These are phyloP conservation scores for Colletotrichum paranaense DNA, from an alignment of 2,329 filamentous ascomycete genomes.

Conservation along the genomic window DNA sequence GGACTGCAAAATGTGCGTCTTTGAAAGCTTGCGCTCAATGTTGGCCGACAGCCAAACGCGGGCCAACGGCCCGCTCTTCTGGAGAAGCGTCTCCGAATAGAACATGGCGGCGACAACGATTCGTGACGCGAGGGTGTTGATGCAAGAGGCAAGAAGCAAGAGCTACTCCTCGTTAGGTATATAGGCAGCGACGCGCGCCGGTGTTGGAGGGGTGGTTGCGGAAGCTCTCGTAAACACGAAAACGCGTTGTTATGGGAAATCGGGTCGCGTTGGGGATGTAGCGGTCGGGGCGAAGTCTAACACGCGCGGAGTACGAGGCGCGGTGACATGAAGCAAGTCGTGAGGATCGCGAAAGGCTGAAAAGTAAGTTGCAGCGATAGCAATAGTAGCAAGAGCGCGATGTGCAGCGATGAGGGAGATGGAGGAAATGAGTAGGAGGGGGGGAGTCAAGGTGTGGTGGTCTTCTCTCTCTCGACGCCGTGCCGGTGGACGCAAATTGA, in stretches of 20 bases:
- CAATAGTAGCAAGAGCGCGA: conserved; percentile 32
- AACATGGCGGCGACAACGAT: conserved; percentile 76
- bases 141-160: conserved; percentile 14
- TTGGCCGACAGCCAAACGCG: conserved; percentile 99
- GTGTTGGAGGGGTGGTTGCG: conserved; percentile 23
- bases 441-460: conserved; percentile 34
- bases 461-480: conserved; percentile 33
- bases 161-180: conserved; percentile 26
- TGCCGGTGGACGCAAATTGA: conserved; percentile 36
- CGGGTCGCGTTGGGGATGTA: conserved; percentile 33
- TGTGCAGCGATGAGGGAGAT: conserved; percentile 34
- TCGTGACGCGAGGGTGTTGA: background rate
- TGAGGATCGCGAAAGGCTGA: conserved; percentile 28
- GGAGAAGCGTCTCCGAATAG: conserved; percentile 94
- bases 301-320: conserved; percentile 27
- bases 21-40: conserved; percentile 97
- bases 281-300: conserved; percentile 26
- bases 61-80: conserved; percentile 96
- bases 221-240: conserved; percentile 39
- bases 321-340: conserved; percentile 35
- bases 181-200: conserved; percentile 33
- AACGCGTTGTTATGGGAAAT: conserved; percentile 38
- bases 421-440: conserved; percentile 36
- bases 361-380: conserved; percentile 31
- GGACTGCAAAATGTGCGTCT: conserved; percentile 93